Base-by-base conservation (phyloP, 495 filamentous ascomycete species). In the Aspergillus steynii region DNA sequence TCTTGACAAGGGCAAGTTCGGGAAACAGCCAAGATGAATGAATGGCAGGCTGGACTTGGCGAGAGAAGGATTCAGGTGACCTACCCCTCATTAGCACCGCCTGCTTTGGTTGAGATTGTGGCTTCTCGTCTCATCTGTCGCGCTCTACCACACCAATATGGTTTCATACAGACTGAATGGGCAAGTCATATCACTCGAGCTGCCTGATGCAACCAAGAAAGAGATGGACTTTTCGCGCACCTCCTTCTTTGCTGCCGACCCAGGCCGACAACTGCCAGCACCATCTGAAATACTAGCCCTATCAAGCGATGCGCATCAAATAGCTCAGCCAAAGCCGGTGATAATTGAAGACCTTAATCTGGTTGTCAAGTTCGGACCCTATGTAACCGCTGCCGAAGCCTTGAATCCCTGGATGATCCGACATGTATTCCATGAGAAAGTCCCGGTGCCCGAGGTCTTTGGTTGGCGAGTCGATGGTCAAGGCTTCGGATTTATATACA, bases 401-500 rank as follows among this genome's bases (percentile, higher is more conserved):
- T 76, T 75, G 62, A 75, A 69, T 66, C 74, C 80, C 20, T 75
- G 74, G 70, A 70, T 74, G 51, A 68, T 83, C 56, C 67, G 71
- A 65, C 63, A 60, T 58, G 52, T 65, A 37, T 71, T 80, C 65
- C 42, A 61, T 7, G 64, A 69, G 50, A 32, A 52, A 47, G 70
- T 81, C 48, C 78, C 79, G 28, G 75, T 80, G 9, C 79, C 79
- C 2, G 78, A 84, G 57, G 60, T 82, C 27, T 82, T 76, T 66
- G 77, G 78, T 6, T 83, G 78, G 77, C 68, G 70, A 27, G 68
- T 72, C 31, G 78, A 82, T 58, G 65, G 67, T 9, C 64, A 69
- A 28, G 65, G 74, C 53, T 61, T 65, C 56, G 68, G 72, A 1
- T 83, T 82, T 61, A 77, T 81, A 45, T 81, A 81, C 54, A 81